Conservation (phyloP, 148 eudicot species). For the Camellia japonica region DNA sequence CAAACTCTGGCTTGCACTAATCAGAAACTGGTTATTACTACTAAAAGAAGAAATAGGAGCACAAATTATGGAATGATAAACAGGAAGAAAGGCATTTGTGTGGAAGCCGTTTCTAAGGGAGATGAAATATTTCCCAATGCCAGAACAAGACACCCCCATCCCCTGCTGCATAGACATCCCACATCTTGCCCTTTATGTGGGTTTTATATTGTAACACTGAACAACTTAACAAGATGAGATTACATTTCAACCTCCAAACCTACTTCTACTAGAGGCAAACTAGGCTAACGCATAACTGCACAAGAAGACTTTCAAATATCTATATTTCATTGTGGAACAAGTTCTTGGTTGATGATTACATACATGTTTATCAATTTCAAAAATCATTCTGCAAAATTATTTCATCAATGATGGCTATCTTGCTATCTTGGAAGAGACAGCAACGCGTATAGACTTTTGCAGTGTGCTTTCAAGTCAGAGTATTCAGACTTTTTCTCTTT, state of each 20-base stretch:
- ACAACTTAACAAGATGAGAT: neutral
- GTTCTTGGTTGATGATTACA: neutral
- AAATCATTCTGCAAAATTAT: neutral
- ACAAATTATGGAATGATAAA: no score
- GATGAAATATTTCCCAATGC: no score
- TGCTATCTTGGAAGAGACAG: constrained; percentile 3
- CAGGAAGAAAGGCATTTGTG: no score
- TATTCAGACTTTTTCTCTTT: neutral
- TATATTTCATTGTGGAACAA: neutral
- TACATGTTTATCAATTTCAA: neutral
- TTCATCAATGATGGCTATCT: neutral
- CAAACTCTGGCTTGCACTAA: neutral
- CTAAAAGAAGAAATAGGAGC: no score
- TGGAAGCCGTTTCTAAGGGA: no score
- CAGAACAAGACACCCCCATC: neutral
- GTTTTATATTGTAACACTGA: neutral
- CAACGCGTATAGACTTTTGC: neutral
- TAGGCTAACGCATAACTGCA: neutral
- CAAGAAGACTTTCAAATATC: neutral
- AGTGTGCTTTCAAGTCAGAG: neutral
- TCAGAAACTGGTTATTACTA: no score
- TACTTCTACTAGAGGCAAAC: neutral
- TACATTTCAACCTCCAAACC: neutral
- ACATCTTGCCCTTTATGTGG: neutral
- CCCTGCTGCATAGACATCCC: neutral